Percentiles rank a stretch among this genome's conserved stretches.
phyloP scores from a whole-genome alignment of 257 asterid genomes.

The Buddleja alternifolia region DNA sequence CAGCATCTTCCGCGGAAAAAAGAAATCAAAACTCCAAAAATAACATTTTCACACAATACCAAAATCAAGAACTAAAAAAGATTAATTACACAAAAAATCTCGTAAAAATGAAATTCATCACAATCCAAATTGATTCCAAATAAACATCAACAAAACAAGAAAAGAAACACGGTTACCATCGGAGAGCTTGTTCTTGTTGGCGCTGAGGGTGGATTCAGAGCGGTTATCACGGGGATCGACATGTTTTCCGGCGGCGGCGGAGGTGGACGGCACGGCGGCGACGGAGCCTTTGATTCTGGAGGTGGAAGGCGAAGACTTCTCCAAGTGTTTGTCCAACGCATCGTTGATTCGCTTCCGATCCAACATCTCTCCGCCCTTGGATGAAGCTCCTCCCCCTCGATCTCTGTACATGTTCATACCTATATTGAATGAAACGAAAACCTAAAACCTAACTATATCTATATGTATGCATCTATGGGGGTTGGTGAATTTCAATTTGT shows the following conservation, averaged over 20 bases:
- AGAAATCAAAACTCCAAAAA: not conserved
- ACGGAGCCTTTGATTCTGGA: conserved; percentile 72
- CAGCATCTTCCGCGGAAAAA: conserved; percentile 9
- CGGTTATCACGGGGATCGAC: conserved; percentile 60
- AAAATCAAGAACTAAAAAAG: conserved; percentile 19
- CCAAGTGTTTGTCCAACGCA: conserved; percentile 88
- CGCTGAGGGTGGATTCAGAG: conserved; percentile 47
- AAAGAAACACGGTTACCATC: conserved; percentile 52
- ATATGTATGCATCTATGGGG: not conserved
- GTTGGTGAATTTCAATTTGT: not conserved
- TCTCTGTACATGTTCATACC: conserved; percentile 65
- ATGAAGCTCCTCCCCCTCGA: conserved; percentile 74
- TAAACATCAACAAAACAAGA: not conserved
- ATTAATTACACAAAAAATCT: not conserved
- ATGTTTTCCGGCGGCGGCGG: conserved; percentile 58
- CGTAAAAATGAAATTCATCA: not conserved
- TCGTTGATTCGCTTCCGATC: conserved; percentile 99
- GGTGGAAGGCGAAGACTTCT: conserved; percentile 87
- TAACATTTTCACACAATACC: not conserved
- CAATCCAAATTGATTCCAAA: not conserved
- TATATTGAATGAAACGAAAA: conserved; percentile 23
- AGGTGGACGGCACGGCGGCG: conserved; percentile 58
- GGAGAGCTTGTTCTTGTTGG: conserved; percentile 70
- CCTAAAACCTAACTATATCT: conserved; percentile 2
- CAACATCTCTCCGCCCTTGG: conserved; percentile 79